Conservation (phyloP, 192 early-diverging fungal species). For the Chytriomyces sp. region DNA sequence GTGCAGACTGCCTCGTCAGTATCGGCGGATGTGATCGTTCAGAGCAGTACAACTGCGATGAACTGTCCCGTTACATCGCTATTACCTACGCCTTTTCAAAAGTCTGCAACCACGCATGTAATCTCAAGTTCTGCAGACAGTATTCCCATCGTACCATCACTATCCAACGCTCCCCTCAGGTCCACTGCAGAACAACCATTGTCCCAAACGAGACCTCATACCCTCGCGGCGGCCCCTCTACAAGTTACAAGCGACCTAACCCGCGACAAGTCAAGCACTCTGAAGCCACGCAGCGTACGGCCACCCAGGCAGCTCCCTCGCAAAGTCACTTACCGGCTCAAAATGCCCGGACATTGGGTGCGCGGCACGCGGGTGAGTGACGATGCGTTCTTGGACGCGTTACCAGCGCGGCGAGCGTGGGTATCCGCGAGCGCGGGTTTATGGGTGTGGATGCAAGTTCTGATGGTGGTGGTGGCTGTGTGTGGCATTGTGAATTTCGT, state of each 20-base stretch:
- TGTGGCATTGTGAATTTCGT: no score
- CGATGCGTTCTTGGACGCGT: neutral
- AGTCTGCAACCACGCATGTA: no score
- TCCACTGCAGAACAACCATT: neutral
- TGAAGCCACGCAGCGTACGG: neutral
- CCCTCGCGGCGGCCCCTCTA: neutral
- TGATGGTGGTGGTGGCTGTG: no score
- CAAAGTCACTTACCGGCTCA: neutral
- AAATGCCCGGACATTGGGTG: constrained; percentile 21
- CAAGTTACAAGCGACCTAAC: neutral
- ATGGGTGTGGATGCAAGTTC: no score
- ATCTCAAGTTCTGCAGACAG: no score
- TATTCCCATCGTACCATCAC: neutral
- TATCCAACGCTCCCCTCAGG: neutral
- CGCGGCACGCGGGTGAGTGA: neutral
- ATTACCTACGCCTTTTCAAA: no score
- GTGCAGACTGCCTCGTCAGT: no score
- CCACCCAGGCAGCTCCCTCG: constrained; percentile 2
- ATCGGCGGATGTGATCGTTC: no score
- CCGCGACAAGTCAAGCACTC: neutral
- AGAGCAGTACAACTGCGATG: no score
- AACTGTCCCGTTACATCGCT: no score
- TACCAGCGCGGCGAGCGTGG: neutral
- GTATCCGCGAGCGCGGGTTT: no score
- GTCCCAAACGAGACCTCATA: neutral